Base-by-base conservation (phyloP, 2,329 filamentous ascomycete genomes). In the Mycosphaerella sp. region DNA sequence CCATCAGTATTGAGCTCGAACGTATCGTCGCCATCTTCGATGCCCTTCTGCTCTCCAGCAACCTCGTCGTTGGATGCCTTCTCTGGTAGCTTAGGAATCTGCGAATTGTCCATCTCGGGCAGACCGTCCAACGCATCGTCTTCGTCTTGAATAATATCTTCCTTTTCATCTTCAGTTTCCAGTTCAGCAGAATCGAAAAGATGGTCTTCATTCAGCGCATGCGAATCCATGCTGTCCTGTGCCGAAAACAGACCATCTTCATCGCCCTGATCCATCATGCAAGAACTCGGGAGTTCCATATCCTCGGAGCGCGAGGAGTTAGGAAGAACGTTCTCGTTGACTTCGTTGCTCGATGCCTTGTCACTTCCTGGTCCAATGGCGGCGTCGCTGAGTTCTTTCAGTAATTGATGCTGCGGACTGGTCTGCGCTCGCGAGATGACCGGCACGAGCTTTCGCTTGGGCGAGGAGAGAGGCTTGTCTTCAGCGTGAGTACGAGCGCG, bases 291-390 rank as follows among this genome's bases (percentile, higher is more conserved):
- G 10, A 14, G 17, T 10, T 45, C 48, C 7, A 23, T 38, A 17
- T 40, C 29, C 11, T 39, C 42, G 11, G 48, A 23, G 39, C 41
- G 48, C 48, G 40, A 44, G 12, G 17, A 42, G n/a, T 10, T 12
- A 23, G 42, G 14, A 8, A n/a, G 26, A n/a, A 60, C 44, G 23
- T 59, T 52, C 29, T 60, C 61, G 29, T 53, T 44, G 10, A 58
- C 62, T 45, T 63, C 61, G 12, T 59, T 52, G 45, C 62, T 62
- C 9, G 55, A 56, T 9, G 60, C 57, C 7, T 61, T 56, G 10
- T 55, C 58, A 31, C 45, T 41, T 4, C 41, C 47, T 17, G 50
- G 50, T 8, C 14, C n/a, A 6, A 36, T 10, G 23, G 14, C 31
- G 32, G 31, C 42, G 7, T 48, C 21, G 21, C n/a, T 9, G 23